Evolutionary conservation across 2,329 filamentous ascomycete species (phyloP).

Genomic region (Colletotrichum incanum): DNA sequence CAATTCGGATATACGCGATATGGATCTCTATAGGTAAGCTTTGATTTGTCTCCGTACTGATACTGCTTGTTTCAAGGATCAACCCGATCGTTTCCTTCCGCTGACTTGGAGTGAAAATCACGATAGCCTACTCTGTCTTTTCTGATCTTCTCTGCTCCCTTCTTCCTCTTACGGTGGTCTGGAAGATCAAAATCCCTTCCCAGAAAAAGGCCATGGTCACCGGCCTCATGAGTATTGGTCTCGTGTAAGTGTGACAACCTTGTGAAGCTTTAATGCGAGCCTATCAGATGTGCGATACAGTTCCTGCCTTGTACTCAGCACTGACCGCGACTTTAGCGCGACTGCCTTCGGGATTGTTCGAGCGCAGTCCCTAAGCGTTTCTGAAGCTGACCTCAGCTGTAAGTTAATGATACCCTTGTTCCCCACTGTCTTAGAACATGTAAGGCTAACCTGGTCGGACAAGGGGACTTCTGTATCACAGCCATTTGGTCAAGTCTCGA

Average conservation of each 20-base stretch:
- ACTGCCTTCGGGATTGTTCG: slow-evolving; percentile 47
- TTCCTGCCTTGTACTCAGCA: too few species aligned
- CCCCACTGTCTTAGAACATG: neutral
- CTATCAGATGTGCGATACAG: too few species aligned
- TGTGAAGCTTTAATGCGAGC: too few species aligned
- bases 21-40: slow-evolving; percentile 50
- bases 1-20: slow-evolving; percentile 52
- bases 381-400: slow-evolving; percentile 47
- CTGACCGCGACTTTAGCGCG: slow-evolving; percentile 30
- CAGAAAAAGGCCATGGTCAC: slow-evolving; percentile 51
- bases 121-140: slow-evolving; percentile 46
- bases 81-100: too few species aligned
- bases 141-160: slow-evolving; percentile 48
- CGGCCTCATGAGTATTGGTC: slow-evolving; percentile 51
- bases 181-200: slow-evolving; percentile 51
- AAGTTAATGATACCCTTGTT: slow-evolving; percentile 1
- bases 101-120: too few species aligned
- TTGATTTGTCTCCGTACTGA: neutral
- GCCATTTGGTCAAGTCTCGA: slow-evolving; percentile 58
- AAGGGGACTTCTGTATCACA: slow-evolving; percentile 52
- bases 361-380: slow-evolving; percentile 45
- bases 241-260: slow-evolving; percentile 42
- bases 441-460: too few species aligned
- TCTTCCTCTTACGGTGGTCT: slow-evolving; percentile 51
- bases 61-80: fast-evolving